These are phyloP conservation scores for Neurospora sp. DNA, from an alignment of 495 filamentous ascomycete genomes.

Conservation along the genomic window DNA sequence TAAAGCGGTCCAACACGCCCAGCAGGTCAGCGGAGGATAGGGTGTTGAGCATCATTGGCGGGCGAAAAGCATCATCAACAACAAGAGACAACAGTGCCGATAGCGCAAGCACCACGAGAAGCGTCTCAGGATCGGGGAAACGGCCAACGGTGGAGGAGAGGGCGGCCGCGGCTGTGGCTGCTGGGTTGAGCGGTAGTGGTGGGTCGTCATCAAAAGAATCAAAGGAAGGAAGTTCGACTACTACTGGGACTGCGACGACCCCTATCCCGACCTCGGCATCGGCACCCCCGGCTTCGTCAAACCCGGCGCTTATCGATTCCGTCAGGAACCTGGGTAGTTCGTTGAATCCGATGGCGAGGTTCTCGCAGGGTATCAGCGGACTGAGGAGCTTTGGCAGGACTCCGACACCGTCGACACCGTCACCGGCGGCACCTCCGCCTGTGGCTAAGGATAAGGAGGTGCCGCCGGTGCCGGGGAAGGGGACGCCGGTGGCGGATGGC, in stretches of 20 bases:
- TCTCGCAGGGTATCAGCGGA: constrained; percentile 53
- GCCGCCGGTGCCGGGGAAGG: constrained; percentile 13
- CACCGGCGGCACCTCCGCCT: constrained; percentile 1
- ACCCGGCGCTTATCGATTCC: constrained; percentile 58
- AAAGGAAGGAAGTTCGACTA: constrained; percentile 21
- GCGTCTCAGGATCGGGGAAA: constrained; percentile 8
- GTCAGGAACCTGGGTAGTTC: constrained; percentile 76
- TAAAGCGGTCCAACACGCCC: constrained; percentile 19
- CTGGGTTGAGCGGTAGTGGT: not conserved
- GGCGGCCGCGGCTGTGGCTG: constrained; percentile 33
- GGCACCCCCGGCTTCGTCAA: constrained; percentile 31
- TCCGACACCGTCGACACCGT: constrained; percentile 10
- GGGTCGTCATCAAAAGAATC: constrained; percentile 11
- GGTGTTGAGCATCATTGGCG: constrained; percentile 51
- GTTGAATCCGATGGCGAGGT: constrained; percentile 73
- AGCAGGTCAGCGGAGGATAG: constrained; percentile 37
- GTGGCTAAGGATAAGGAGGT: constrained; percentile 28
- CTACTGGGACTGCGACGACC: not conserved
- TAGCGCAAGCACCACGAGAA: constrained; percentile 52
- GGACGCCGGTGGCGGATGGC: constrained; percentile 25
- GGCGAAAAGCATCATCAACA: constrained; percentile 31
- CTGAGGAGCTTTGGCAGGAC: constrained; percentile 67
- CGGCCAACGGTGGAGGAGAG: constrained; percentile 19
- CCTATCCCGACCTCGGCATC: not conserved
- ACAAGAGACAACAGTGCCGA: constrained; percentile 65